A percentile compares a stretch with the other conserved stretches of the same genome.
Conservation (phyloP, 2,329 filamentous ascomycete species). For the Diaporthe sp. region DNA sequence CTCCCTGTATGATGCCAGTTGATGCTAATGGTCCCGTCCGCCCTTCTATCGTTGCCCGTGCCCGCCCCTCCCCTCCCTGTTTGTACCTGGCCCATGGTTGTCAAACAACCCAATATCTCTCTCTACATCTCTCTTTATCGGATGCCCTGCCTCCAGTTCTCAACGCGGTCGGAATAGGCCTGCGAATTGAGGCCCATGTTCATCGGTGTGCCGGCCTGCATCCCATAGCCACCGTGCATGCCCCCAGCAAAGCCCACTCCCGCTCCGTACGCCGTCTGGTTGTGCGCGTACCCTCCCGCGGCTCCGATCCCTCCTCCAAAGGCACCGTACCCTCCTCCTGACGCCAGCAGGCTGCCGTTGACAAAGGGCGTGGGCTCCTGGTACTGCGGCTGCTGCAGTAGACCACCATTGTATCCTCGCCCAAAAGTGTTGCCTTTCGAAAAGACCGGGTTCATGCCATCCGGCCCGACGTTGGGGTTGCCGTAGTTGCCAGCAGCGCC, state of each 20-base stretch:
- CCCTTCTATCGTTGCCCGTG: background rate
- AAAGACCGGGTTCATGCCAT: constrained; percentile 39
- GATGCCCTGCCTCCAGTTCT: constrained; percentile 52
- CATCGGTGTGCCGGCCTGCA: constrained; percentile 41
- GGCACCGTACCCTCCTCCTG: constrained; percentile 30
- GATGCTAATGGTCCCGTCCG: background rate
- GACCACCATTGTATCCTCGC: constrained; percentile 36
- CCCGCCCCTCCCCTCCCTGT: background rate
- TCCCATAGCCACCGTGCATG: constrained; percentile 40
- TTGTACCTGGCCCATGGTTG: background rate
- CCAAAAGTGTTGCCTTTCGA: constrained; percentile 35
- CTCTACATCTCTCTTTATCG: constrained; percentile 15
- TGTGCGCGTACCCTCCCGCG: constrained; percentile 34
- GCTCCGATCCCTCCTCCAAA: constrained; percentile 36
- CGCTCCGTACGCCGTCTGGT: constrained; percentile 39
- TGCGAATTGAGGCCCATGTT: constrained; percentile 36
- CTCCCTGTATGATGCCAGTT: background rate
- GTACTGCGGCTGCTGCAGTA: constrained; percentile 38
- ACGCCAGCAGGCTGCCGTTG: constrained; percentile 37
- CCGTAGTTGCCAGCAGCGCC: constrained; percentile 40
- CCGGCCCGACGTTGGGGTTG: constrained; percentile 28
- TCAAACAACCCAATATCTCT: background rate
- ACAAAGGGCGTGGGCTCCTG: constrained; percentile 37
- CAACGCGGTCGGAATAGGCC: constrained; percentile 50
- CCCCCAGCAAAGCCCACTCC: constrained; percentile 33